Evolutionary conservation across 2,329 filamentous ascomycete genomes (phyloP).

Genomic region (Penicillium oxalicum): DNA sequence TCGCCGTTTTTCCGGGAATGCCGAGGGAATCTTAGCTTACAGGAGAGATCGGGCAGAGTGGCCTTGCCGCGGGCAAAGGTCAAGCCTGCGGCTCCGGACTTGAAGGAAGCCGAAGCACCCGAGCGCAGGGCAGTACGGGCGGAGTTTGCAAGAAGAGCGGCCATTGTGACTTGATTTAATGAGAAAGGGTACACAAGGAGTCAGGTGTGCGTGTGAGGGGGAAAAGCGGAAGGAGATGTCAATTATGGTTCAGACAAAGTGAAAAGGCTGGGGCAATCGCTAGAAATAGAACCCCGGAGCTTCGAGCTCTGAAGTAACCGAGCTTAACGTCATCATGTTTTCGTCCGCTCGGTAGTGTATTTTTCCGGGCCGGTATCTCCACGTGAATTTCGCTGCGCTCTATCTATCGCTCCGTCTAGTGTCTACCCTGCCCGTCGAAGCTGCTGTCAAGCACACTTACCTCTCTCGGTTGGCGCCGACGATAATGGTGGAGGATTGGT

Average conservation of each 20-base stretch:
- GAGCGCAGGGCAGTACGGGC: slow-evolving; percentile 68
- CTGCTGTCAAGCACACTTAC: not conserved
- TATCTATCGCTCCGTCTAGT: not conserved
- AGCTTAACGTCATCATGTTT: slow-evolving; percentile 24
- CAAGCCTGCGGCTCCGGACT: slow-evolving; percentile 61
- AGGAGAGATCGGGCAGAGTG: slow-evolving; percentile 81
- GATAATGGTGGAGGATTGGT: slow-evolving; percentile 2
- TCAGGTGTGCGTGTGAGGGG: not conserved
- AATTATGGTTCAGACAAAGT: slow-evolving; percentile 5
- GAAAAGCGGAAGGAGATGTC: not conserved
- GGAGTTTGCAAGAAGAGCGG: slow-evolving; percentile 67
- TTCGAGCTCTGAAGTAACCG: slow-evolving; percentile 22
- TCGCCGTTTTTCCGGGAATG: not conserved
- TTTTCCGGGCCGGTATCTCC: slow-evolving; percentile 13
- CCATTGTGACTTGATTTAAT: slow-evolving; percentile 50
- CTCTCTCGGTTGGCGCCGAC: not conserved
- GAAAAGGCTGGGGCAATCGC: slow-evolving; percentile 1
- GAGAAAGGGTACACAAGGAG: not conserved
- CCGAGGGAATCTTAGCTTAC: slow-evolving; percentile 43
- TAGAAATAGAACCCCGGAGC: slow-evolving; percentile 8
- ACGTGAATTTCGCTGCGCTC: slow-evolving; percentile 19
- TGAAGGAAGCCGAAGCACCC: slow-evolving; percentile 49
- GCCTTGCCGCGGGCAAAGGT: slow-evolving; percentile 82
- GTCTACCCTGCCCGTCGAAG: not conserved
- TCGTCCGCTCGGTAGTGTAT: slow-evolving; percentile 9